phyloP scores from a whole-genome alignment of 345 rosid genomes.

The Mallotus nudiflorus region DNA sequence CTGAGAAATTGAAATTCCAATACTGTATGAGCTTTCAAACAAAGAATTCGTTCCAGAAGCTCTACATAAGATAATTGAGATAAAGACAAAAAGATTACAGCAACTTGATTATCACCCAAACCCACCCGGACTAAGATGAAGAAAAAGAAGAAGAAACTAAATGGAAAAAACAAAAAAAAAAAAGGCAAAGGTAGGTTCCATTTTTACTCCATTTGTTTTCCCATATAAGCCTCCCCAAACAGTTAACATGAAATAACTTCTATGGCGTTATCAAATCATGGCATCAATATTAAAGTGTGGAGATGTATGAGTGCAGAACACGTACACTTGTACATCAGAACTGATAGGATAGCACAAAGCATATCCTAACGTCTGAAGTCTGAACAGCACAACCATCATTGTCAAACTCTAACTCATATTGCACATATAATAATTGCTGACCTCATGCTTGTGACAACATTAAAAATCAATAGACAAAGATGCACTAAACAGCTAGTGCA shows the following conservation, averaged over 20 bases:
- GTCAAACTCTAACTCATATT: not conserved
- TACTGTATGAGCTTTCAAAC: not conserved
- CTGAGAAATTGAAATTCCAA: slow-evolving; percentile 38
- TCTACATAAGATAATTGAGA: not conserved
- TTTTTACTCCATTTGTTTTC: no score
- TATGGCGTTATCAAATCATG: not conserved
- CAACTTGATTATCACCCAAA: not conserved
- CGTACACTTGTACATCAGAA: not conserved
- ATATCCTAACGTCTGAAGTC: not conserved
- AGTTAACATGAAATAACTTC: slow-evolving; percentile 4
- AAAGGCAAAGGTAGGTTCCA: no score
- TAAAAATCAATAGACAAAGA: not conserved
- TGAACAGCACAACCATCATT: not conserved
- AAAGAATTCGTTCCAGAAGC: not conserved
- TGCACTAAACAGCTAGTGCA: no score
- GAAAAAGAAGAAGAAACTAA: no score
- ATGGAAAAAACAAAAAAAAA: no score
- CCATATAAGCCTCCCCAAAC: no score
- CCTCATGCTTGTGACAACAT: not conserved
- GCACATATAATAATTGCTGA: not conserved
- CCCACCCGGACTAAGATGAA: no score
- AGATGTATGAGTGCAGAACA: not conserved
- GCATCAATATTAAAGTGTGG: not conserved
- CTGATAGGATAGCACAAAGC: not conserved
- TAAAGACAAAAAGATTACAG: not conserved